Evolutionary conservation across 371 early-diverging fungal genomes (phyloP).

Genomic region (Mucor indicus): DNA sequence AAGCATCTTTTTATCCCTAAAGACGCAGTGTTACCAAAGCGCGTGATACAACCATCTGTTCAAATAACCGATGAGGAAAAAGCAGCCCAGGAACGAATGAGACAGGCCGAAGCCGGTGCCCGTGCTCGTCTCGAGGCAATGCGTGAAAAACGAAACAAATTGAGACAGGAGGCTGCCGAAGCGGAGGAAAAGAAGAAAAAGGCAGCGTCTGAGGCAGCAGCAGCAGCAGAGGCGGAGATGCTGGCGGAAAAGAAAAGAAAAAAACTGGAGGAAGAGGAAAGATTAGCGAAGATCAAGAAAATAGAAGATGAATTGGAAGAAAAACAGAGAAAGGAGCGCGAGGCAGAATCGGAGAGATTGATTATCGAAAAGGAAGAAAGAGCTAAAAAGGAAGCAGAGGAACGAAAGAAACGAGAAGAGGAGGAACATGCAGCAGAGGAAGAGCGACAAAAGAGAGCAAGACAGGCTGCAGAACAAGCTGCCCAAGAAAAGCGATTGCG

Average conservation of each 20-base stretch:
- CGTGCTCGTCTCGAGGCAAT: constrained; percentile 23
- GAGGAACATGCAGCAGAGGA: constrained; percentile 33
- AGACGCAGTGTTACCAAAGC: background rate
- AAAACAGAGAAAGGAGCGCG: constrained; percentile 4
- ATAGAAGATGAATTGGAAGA: constrained; percentile 19
- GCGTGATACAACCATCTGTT: background rate
- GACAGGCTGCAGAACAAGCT: constrained; percentile 40
- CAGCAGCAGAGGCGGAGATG: constrained; percentile 26
- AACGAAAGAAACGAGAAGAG: constrained; percentile 22
- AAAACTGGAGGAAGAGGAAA: constrained; percentile 24
- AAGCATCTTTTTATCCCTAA: constrained; percentile 18
- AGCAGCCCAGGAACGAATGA: constrained; percentile 40
- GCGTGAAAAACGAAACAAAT: constrained; percentile 27
- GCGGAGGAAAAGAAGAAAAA: constrained; percentile 20
- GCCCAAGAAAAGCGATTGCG: constrained; percentile 36
- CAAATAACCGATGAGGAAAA: constrained; percentile 26
- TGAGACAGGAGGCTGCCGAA: constrained; percentile 22
- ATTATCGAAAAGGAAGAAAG: constrained; percentile 16
- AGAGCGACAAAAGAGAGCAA: constrained; percentile 24
- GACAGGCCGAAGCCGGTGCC: constrained; percentile 38
- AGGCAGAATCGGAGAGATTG: constrained; percentile 14
- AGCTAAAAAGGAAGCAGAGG: constrained; percentile 13
- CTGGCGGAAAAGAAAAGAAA: constrained; percentile 20
- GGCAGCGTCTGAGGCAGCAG: constrained; percentile 19
- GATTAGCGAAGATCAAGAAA: constrained; percentile 6